Evolutionary conservation across 2,329 filamentous ascomycete species (phyloP).

Genomic region (Raffaelea deltoideospora): DNA sequence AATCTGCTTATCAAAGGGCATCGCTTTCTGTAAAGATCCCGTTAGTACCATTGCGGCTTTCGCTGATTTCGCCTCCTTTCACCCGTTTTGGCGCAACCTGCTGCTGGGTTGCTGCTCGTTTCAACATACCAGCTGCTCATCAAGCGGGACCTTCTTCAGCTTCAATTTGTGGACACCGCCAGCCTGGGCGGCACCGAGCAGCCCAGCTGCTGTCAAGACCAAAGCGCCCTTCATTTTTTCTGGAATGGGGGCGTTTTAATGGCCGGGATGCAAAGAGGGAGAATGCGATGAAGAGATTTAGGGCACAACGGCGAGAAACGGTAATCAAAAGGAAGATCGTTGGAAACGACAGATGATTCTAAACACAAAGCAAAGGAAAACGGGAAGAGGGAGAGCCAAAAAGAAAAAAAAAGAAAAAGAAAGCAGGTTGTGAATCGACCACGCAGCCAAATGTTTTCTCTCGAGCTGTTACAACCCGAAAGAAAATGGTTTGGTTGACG

Average conservation of each 20-base stretch:
- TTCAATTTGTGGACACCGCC: conserved; percentile 82
- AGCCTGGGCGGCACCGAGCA: conserved; percentile 70
- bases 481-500: not conserved
- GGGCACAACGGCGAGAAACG: not conserved
- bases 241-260: no score
- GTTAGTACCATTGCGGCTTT: not conserved
- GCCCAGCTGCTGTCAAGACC: conserved; percentile 55
- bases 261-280: conserved; percentile 2
- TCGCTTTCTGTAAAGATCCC: conserved; percentile 40
- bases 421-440: no score
- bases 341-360: not conserved
- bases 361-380: not conserved
- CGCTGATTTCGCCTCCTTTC: not conserved
- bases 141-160: conserved; percentile 88
- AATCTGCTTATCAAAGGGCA: conserved; percentile 69
- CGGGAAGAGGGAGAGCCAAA: not conserved
- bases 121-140: conserved; percentile 66
- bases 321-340: not conserved
- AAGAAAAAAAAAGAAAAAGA: not conserved
- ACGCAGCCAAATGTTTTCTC: no score
- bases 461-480: not conserved
- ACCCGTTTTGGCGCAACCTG: not conserved
- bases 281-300: not conserved
- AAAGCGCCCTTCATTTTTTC: conserved; percentile 73
- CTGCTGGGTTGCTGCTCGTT: not conserved